Base-by-base conservation (phyloP, 352 stramenopile species). In the Phytophthora palmivora region DNA sequence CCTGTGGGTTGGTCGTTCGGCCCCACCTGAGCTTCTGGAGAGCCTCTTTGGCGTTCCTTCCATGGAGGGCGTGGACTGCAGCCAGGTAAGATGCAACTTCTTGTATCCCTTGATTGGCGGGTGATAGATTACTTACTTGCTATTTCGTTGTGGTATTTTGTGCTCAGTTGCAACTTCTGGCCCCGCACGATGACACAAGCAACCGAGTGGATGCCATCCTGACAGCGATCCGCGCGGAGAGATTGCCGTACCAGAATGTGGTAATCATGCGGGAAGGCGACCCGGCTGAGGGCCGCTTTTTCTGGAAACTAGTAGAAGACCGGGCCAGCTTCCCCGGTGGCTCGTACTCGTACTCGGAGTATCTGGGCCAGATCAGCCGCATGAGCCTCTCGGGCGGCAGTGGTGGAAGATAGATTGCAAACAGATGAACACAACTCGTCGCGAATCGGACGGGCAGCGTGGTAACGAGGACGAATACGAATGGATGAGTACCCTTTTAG, bases 251-350 rank as follows among this genome's bases (percentile, higher is more conserved):
- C 86, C 74, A 85, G 62, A 89, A 89, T 57, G 56, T 98, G 41
- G 79, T 94, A 33, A 84, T 98, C 62, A 93, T 99, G 70, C 87
- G 95, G 52, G 97, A 99, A 68, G 96, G 94, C 37, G 95, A 99
- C 74, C 82, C 83, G 28, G 80, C 84, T 18, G 96, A 99, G 73
- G 87, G 87, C 52, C 90, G 94, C 33, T 99, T 98, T 79, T 99
- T 96, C 73, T 94, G 94, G 94, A 96, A 98, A 66, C 85, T 99
- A 43, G 92, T 99, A 41, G 98, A 99, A 83, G 98, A 99, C 79
- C 88, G 96, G 53, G 97, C 97, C 47, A 98, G 91, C 46, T 99
- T 99, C 84, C 86, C 87, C 32, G 97, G 97, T 24, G 97, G 97
- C 24, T 98, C 95, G 32, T 98, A 97, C 72, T 98, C 94, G 53